phyloP scores from a whole-genome alignment of 2,329 filamentous ascomycete genomes.

The Dothiorella sarmentorum region DNA sequence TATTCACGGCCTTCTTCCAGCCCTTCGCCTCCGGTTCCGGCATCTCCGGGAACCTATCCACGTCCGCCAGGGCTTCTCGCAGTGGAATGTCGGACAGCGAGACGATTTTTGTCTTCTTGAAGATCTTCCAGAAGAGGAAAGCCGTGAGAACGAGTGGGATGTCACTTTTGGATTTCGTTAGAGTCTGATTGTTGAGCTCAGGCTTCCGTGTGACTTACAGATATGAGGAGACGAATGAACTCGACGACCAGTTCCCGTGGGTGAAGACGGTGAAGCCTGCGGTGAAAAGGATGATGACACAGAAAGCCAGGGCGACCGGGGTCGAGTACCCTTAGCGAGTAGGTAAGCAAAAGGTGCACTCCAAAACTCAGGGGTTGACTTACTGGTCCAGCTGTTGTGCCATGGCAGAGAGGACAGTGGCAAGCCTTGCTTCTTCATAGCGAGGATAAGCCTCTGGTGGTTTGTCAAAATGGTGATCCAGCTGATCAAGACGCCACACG shows the following conservation, averaged over 20 bases:
- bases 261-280: constrained; percentile 29
- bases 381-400: constrained; percentile 47
- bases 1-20: constrained; percentile 21
- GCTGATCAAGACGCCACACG: constrained; percentile 56
- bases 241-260: constrained; percentile 26
- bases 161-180: neutral
- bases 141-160: constrained; percentile 7
- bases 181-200: neutral
- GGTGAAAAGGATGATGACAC: constrained; percentile 29
- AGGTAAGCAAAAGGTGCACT: constrained; percentile 53
- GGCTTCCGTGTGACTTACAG: constrained; percentile 16
- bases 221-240: constrained; percentile 34
- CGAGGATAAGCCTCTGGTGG: constrained; percentile 48
- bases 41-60: constrained; percentile 24
- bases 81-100: constrained; percentile 25
- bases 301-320: constrained; percentile 30
- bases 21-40: constrained; percentile 22
- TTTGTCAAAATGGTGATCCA: constrained; percentile 50
- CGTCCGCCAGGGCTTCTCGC: constrained; percentile 25
- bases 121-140: constrained; percentile 6
- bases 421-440: constrained; percentile 45
- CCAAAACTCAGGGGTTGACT: constrained; percentile 66
- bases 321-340: constrained; percentile 25
- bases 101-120: constrained; percentile 15
- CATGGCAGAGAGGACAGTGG: constrained; percentile 39